phyloP scores from a whole-genome alignment of 2,329 filamentous ascomycete genomes.

The Xylariaceae sp. region DNA sequence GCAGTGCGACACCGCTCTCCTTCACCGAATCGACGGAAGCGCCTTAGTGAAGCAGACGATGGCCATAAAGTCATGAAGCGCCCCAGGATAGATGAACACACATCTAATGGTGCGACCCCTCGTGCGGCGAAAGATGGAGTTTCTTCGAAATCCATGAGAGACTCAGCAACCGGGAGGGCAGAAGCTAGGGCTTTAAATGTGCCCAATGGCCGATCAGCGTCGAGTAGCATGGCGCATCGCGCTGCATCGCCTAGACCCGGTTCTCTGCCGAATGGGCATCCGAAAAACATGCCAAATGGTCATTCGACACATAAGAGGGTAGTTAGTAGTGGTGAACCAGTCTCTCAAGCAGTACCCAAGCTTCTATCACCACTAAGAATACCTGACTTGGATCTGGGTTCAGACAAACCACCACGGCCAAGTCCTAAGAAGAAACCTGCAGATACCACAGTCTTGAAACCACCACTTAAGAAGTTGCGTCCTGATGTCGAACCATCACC shows the following conservation, averaged over 20 bases:
- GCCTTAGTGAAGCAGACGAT: conserved; percentile 42
- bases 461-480: conserved; percentile 24
- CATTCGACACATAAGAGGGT: conserved; percentile 37
- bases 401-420: conserved; percentile 25
- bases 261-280: conserved; percentile 42
- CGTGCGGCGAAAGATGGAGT: conserved; percentile 20
- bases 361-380: conserved; percentile 48
- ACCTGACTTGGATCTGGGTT: conserved; percentile 34
- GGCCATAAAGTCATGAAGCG: conserved; percentile 45
- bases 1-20: conserved; percentile 32
- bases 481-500: conserved; percentile 28
- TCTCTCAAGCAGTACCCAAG: conserved; percentile 44
- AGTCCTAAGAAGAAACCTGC: conserved; percentile 33
- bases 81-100: conserved; percentile 36
- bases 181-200: too few relatives aligned
- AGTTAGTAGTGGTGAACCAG: conserved; percentile 27
- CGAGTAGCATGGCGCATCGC: conserved; percentile 19
- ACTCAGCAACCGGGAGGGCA: too few relatives aligned
- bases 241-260: conserved; percentile 36
- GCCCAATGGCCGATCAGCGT: conserved; percentile 25
- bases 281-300: conserved; percentile 31
- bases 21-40: conserved; percentile 47
- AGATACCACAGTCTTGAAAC: conserved; percentile 27
- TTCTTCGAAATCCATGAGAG: conserved; percentile 17
- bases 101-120: conserved; percentile 18